phyloP scores from a whole-genome alignment of 2,329 filamentous ascomycete species.

The Cercospora canescens region DNA sequence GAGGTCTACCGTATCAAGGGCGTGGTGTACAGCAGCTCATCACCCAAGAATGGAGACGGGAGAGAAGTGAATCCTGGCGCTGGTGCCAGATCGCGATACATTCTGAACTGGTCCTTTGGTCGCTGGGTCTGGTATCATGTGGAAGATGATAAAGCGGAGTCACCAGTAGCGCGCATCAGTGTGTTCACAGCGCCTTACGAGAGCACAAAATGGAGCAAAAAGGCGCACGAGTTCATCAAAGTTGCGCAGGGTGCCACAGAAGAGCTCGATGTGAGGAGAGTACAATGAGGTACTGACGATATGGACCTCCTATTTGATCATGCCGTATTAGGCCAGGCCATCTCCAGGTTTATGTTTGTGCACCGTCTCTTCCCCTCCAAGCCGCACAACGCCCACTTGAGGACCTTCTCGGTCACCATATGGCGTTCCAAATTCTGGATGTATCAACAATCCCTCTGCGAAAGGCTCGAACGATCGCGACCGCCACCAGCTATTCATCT shows the following conservation, averaged over 20 bases:
- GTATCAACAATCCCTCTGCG: neutral
- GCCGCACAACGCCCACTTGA: neutral
- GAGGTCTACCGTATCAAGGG: conserved; percentile 95
- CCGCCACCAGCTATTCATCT: neutral
- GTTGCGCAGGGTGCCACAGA: conserved; percentile 40
- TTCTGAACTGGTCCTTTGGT: conserved; percentile 97
- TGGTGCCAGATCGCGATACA: conserved; percentile 62
- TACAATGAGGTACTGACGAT: conserved; percentile 27
- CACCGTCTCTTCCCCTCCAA: neutral
- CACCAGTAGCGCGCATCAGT: conserved; percentile 67
- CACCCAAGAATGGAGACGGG: conserved; percentile 42
- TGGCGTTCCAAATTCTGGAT: neutral
- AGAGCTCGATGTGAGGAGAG: conserved; percentile 51
- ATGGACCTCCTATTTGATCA: neutral
- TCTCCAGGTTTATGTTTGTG: neutral
- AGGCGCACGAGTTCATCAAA: conserved; percentile 53
- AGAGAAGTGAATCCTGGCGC: conserved; percentile 35
- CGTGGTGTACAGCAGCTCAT: conserved; percentile 51
- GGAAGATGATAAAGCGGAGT: conserved; percentile 34
- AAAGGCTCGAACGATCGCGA: neutral
- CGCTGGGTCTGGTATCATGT: conserved; percentile 76
- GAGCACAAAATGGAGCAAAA: conserved; percentile 75
- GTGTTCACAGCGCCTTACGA: conserved; percentile 73
- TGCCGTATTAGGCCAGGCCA: neutral
- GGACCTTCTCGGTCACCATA: neutral